Evolutionary conservation across 257 asterid species (phyloP).

Genomic region (Nicotiana knightiana): DNA sequence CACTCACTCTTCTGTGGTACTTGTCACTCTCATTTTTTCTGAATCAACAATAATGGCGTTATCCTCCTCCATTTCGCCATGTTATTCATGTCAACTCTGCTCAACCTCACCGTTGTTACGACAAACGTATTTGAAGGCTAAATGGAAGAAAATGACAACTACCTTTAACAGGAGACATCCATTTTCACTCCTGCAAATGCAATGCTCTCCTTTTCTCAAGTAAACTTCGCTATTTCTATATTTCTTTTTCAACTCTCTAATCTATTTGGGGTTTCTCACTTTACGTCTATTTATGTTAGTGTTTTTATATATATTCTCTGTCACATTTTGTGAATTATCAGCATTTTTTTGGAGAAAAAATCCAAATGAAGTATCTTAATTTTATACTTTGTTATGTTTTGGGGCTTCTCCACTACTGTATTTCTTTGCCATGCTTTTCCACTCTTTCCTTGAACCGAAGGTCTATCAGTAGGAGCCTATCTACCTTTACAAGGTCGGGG

Average conservation of each 20-base stretch:
- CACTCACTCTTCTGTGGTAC: not conserved
- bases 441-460: too few relatives aligned
- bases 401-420: not conserved
- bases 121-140: not conserved
- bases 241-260: not conserved
- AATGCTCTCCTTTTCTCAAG: conserved; percentile 39
- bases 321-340: not conserved
- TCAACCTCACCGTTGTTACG: not conserved
- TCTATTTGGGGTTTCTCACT: not conserved
- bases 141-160: conserved; percentile 1
- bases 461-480: too few relatives aligned
- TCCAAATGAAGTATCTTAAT: not conserved
- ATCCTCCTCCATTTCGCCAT: not conserved
- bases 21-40: not conserved
- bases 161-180: conserved; percentile 36
- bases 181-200: conserved; percentile 27
- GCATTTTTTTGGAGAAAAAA: not conserved
- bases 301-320: not conserved
- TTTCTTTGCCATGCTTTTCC: too few relatives aligned
- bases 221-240: not conserved
- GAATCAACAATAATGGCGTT: conserved; percentile 2
- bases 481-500: too few relatives aligned
- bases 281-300: not conserved
- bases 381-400: not conserved
- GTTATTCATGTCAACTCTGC: not conserved